Evolutionary conservation across 257 asterid genomes (phyloP), one percentile per base, ranked within the genome.

Genomic region (Coffea eugenioides): DNA sequence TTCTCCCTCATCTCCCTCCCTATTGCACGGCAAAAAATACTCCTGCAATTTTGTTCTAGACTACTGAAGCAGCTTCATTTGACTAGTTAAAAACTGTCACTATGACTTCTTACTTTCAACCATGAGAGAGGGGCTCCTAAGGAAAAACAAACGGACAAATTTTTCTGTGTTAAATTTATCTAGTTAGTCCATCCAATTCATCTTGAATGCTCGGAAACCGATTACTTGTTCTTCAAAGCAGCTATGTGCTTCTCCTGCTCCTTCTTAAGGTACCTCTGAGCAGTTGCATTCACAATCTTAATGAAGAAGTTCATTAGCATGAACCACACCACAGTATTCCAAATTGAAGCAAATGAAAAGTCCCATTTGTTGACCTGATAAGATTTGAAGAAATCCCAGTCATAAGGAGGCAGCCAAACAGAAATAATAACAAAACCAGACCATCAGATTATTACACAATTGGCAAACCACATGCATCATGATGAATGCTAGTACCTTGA

Each of bases 261-360:
- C 68, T 88, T 87, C 92, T 89, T 93, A 36, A 90, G 84, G 74
- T 88, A 85, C 39, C 84, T 75, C 79, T 90, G 97, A 67, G 98
- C 97, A 31, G 97, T 92, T 56, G 96, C 76, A 65, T 88, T 93
- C 80, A 93, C 92, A 65, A 92, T 92, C 91, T 92, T 92, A 23
- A 90, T 84, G 45, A 90, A 92, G 43, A 93, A 93, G 88, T 92
- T 89, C 80, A 93, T 71, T 3, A 93, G 92, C 98, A 93, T 89
- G 86, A 93, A 81, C 91, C 94, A 90, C 23, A 93, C 96, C 66
- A 93, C 97, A 0, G 93, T 87, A 72, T 93, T 92, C 97, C 98
- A 93, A 66, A 93, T 77, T 8, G 85, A 86, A 49, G 93, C 89
- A 36, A 89, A 89, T 12, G 97, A 92, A 77, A 93, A 89, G 80